Percentiles rank a stretch among this genome's conserved stretches.
phyloP scores from a whole-genome alignment of 2,329 filamentous ascomycete genomes.

The Monosporascus sp. region DNA sequence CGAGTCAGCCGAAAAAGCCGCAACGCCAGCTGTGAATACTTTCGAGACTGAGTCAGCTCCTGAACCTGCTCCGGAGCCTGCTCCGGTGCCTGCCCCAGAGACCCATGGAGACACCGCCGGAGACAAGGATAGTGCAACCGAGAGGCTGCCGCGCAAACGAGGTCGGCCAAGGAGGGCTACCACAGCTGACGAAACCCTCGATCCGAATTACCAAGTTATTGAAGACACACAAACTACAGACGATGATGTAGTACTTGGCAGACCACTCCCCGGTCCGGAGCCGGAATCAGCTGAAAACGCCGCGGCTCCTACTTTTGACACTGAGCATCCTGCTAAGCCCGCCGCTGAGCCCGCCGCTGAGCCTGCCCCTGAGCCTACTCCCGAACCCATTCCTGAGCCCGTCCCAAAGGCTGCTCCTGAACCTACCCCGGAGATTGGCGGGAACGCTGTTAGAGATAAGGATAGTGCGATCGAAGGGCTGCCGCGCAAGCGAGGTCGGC shows the following conservation, averaged over 20 bases:
- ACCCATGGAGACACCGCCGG: neutral
- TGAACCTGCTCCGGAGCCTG: neutral
- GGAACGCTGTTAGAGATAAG: neutral
- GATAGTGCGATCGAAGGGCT: neutral
- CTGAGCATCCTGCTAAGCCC: neutral
- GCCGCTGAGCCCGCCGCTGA: no score
- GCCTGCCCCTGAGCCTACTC: no score
- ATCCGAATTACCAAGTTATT: neutral
- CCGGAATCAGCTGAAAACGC: conserved; percentile 1
- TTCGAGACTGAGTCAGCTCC: neutral
- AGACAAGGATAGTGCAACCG: neutral
- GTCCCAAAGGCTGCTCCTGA: neutral
- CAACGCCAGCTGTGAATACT: neutral
- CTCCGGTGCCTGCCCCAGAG: neutral
- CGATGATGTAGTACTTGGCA: conserved; percentile 16
- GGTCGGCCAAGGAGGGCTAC: neutral
- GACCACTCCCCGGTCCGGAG: neutral
- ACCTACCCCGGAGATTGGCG: neutral
- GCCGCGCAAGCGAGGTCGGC: neutral
- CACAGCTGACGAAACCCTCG: no score
- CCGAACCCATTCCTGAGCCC: no score
- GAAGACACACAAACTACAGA: no score
- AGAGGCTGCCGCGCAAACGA: neutral
- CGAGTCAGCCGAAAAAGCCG: conserved; percentile 3
- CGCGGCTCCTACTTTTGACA: neutral